Conservation (phyloP, 441 rosid genomes). For the Pelargonium citronellum region DNA sequence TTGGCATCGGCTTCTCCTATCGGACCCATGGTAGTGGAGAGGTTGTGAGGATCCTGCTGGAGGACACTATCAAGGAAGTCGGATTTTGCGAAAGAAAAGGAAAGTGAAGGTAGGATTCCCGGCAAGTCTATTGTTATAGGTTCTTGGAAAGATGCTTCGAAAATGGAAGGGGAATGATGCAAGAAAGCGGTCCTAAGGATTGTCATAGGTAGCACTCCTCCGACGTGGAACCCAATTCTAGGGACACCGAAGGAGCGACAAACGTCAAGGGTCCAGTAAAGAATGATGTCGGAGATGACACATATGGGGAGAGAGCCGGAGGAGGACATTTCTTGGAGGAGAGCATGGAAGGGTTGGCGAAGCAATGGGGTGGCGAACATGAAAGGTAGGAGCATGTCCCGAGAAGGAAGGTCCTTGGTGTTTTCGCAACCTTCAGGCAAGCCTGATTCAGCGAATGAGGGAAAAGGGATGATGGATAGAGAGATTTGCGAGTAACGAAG, state of each 20-base stretch:
- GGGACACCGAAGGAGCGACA: conserved; percentile 30
- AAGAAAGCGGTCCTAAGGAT: background rate
- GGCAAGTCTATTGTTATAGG: conserved; percentile 12
- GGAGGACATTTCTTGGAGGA: conserved; percentile 17
- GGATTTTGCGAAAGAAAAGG: conserved; percentile 16
- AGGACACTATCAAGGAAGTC: conserved; percentile 20
- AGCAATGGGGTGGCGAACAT: background rate
- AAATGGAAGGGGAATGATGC: conserved; percentile 12
- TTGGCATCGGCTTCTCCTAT: conserved; percentile 19
- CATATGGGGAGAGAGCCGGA: conserved; percentile 20
- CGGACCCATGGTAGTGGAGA: conserved; percentile 4
- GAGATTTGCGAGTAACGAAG: conserved; percentile 11
- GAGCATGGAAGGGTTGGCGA: background rate
- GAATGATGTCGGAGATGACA: conserved; percentile 36
- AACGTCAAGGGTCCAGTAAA: conserved; percentile 32
- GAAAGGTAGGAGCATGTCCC: background rate
- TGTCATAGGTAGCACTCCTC: conserved; percentile 22
- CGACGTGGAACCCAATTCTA: conserved; percentile 27
- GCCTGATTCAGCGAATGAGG: background rate
- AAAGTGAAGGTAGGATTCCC: conserved; percentile 11
- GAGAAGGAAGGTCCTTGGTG: background rate
- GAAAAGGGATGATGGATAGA: conserved; percentile 26
- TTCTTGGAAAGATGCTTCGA: background rate
- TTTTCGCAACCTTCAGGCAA: conserved; percentile 1
- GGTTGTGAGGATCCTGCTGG: conserved; percentile 2